Conservation (phyloP, 1,284 basidiomycete species). For the Porodaedalea pini region DNA sequence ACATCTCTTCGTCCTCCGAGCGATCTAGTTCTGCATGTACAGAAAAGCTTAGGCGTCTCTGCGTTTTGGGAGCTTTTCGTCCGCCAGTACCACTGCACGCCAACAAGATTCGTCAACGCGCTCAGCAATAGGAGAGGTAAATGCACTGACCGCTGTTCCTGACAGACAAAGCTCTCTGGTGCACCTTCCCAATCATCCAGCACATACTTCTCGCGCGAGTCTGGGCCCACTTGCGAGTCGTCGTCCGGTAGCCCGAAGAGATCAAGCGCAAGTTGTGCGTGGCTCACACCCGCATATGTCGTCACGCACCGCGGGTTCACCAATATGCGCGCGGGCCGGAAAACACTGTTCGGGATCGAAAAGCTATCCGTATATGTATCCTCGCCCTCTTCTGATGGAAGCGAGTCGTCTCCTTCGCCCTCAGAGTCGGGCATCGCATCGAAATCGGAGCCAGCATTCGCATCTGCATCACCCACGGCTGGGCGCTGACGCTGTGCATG, state of each 20-base stretch:
- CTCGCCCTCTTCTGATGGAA: neutral
- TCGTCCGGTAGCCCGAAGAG: conserved; percentile 73
- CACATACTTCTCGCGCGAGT: conserved; percentile 62
- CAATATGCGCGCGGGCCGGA: conserved; percentile 82
- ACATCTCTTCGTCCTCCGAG: neutral
- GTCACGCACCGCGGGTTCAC: conserved; percentile 94
- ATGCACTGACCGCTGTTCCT: conserved; percentile 75
- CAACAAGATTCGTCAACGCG: conserved; percentile 14
- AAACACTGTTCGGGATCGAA: conserved; percentile 83
- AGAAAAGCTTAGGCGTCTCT: conserved; percentile 82
- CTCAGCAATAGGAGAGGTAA: neutral
- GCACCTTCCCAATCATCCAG: conserved; percentile 92
- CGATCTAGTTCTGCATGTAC: conserved; percentile 66
- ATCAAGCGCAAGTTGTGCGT: conserved; percentile 87
- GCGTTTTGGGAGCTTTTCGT: conserved; percentile 87
- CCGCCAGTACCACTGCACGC: conserved; percentile 74
- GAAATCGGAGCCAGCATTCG: conserved; percentile 82
- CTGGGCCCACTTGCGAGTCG: conserved; percentile 34
- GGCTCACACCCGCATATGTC: conserved; percentile 93
- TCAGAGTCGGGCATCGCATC: conserved; percentile 75
- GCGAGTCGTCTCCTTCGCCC: conserved; percentile 9
- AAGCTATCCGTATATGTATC: conserved; percentile 33
- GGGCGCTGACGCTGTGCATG: conserved; percentile 33
- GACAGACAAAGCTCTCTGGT: conserved; percentile 93
- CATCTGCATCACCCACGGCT: conserved; percentile 55